Evolutionary conservation across 306 rosid species (phyloP), one percentile per base, ranked within the genome.

Genomic region (Cucumis melo): DNA sequence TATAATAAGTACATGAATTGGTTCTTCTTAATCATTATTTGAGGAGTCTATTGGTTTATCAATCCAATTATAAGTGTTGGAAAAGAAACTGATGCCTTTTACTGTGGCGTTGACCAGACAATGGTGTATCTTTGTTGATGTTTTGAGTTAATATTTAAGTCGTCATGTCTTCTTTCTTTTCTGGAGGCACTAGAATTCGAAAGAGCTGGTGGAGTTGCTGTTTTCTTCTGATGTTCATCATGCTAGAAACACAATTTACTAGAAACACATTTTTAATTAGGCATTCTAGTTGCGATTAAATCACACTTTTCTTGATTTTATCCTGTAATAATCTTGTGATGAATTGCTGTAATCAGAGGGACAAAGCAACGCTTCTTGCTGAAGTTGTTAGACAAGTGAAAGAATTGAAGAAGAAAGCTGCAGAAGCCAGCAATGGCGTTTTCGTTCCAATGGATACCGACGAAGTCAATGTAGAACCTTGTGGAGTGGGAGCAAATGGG

Each of bases 291-390:
- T 1, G 61, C 61, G 14, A 56, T 56, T 38, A 32, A 5, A 0
- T 20, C 5, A n/a, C 1, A 67, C 27, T 65, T 38, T 10, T 44
- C 13, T 67, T 6, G 2, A 41, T 67, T 12, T 20, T 67, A 41
- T 41, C n/a, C 29, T 42, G 19, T 20, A 67, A 41, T 39, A 42
- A 41, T 53, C 4, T n/a, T 67, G 34, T 67, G 74, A 67, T 67
- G 55, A 81, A 81, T 86, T 81, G 50, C 60, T 61, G n/a, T 41
- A 39, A 58, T 50, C 60, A 93, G 98, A 91, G 87, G 94, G 98
- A 93, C 76, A 91, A 91, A 86, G 98, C 98, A 19, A 82, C 93
- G 29, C 78, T 93, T 73, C 89, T 93, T 39, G 92, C 89, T 46
- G 86, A 89, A 84, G 97, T 90, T 3, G 84, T 93, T 44, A 80